A percentile compares a stretch with the other conserved stretches of the same genome.
Evolutionary conservation across 1,284 basidiomycete genomes (phyloP).

Genomic region (Crocinoboletus sp.): DNA sequence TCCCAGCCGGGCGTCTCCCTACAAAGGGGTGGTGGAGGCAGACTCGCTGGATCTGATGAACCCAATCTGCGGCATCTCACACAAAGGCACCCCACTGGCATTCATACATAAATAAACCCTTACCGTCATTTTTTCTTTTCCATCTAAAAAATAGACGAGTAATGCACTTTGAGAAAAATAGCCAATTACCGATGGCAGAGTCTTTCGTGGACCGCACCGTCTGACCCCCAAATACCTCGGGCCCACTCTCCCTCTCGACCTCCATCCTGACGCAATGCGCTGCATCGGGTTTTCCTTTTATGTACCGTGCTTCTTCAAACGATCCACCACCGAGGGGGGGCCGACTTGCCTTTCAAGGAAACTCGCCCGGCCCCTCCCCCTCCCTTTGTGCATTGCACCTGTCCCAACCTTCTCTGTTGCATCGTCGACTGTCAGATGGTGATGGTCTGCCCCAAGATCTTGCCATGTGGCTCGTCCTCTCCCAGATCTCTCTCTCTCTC

Average conservation of each 20-base stretch:
- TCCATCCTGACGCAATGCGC: not conserved
- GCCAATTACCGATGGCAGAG: not conserved
- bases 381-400: no score
- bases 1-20: not conserved
- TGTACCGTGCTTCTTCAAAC: constrained; percentile 14
- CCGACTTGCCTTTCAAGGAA: constrained; percentile 14
- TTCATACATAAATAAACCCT: constrained; percentile 1
- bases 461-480: constrained; percentile 3
- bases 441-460: constrained; percentile 17
- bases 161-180: no score
- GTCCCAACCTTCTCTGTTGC: no score
- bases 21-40: not conserved
- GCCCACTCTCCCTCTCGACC: not conserved
- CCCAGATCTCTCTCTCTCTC: not conserved
- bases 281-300: constrained; percentile 15
- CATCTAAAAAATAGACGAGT: no score
- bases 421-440: no score
- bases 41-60: constrained; percentile 18
- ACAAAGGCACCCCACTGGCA: constrained; percentile 4
- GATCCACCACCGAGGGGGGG: constrained; percentile 12
- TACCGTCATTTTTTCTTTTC: constrained; percentile 4
- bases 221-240: constrained; percentile 14
- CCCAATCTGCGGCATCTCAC: constrained; percentile 21
- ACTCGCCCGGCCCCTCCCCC: no score
- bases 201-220: constrained; percentile 3